Conservation (phyloP, 306 rosid species). For the Malus sieversii region DNA sequence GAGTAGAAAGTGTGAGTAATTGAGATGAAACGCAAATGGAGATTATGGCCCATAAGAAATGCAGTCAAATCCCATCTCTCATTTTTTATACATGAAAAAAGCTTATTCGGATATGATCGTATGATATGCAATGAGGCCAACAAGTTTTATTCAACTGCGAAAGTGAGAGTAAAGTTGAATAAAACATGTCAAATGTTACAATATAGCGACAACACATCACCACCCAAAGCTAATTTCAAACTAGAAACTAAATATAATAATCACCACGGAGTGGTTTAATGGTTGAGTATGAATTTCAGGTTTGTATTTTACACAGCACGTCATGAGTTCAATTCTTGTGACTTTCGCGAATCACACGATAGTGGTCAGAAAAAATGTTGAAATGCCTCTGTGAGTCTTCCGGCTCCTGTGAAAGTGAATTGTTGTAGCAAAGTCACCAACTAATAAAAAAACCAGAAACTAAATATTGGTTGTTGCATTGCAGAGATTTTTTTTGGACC, state of each 20-base stretch:
- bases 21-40: background rate
- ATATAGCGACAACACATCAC: background rate
- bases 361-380: no score
- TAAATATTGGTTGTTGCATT: no score
- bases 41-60: slow-evolving; percentile 24
- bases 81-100: slow-evolving; percentile 13
- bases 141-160: slow-evolving; percentile 20
- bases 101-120: slow-evolving; percentile 27
- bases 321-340: no score
- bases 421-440: no score
- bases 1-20: slow-evolving; percentile 1
- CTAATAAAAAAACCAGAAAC: no score
- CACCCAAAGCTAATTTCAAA: background rate
- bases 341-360: no score
- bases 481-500: no score
- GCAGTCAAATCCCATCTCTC: slow-evolving; percentile 43
- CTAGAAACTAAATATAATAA: background rate
- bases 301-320: no score
- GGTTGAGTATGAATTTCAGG: no score
- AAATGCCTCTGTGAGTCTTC: no score
- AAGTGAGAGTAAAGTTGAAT: slow-evolving; percentile 37
- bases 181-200: background rate
- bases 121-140: slow-evolving; percentile 9
- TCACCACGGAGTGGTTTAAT: no score
- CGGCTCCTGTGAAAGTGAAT: fast-evolving